Evolutionary conservation across 1,139 yeast genomes (phyloP).

Genomic region (Candida freyschussii): DNA sequence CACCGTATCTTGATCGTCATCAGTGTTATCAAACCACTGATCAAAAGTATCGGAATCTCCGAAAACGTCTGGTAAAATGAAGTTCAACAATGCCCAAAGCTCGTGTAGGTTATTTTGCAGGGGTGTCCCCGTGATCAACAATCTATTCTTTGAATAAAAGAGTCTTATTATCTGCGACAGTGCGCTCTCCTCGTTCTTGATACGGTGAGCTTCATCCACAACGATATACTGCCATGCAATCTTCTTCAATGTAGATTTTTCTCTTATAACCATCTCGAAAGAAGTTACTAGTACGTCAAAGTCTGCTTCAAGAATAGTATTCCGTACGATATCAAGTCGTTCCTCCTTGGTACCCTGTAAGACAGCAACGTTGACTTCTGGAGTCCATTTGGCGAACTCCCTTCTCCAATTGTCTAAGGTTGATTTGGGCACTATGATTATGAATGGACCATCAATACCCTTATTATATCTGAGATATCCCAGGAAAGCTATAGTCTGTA

Average conservation of each 20-base stretch:
- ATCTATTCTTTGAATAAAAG: slow-evolving; percentile 77
- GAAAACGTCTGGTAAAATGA: slow-evolving; percentile 89
- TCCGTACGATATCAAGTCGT: slow-evolving; percentile 56
- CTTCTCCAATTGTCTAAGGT: slow-evolving; percentile 95
- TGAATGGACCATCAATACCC: slow-evolving; percentile 83
- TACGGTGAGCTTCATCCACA: slow-evolving; percentile 96
- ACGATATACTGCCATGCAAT: slow-evolving; percentile 91
- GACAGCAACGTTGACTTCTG: slow-evolving; percentile 84
- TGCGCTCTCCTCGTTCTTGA: slow-evolving; percentile 88
- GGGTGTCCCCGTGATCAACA: slow-evolving; percentile 94
- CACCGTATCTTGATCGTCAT: slow-evolving; percentile 63
- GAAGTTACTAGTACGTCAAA: slow-evolving; percentile 90
- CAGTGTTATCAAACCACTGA: slow-evolving; percentile 66
- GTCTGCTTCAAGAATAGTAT: slow-evolving; percentile 59
- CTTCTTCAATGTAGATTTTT: slow-evolving; percentile 73
- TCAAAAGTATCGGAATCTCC: slow-evolving; percentile 88
- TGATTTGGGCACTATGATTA: slow-evolving; percentile 90
- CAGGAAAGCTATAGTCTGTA: slow-evolving; percentile 86
- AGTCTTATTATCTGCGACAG: slow-evolving; percentile 85
- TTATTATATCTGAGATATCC: slow-evolving; percentile 80
- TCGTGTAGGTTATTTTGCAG: slow-evolving; percentile 92
- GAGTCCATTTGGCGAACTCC: slow-evolving; percentile 93
- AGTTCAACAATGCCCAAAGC: slow-evolving; percentile 90
- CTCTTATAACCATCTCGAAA: slow-evolving; percentile 88
- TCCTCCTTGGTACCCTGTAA: slow-evolving; percentile 85